Evolutionary conservation across 176 grass and related monocot species (phyloP).

Genomic region (Triticum timopheevii): DNA sequence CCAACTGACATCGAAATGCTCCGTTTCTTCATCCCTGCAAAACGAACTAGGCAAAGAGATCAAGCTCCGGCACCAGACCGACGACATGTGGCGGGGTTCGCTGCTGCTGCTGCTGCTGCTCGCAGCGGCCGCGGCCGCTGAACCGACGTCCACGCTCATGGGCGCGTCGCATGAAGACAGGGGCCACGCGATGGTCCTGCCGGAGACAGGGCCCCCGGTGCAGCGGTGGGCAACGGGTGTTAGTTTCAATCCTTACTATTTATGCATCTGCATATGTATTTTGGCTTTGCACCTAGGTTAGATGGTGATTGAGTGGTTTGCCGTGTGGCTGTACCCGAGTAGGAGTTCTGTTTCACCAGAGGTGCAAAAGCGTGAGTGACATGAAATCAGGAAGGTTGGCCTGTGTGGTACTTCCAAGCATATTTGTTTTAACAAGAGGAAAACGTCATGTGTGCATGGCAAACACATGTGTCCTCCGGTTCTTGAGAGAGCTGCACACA

Average conservation of each 20-base stretch:
- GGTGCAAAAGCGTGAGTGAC: background rate
- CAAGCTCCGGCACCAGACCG: background rate
- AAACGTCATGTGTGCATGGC: no score
- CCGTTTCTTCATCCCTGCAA: background rate
- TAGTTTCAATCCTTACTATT: background rate
- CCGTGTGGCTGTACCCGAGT: background rate
- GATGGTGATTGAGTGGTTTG: background rate
- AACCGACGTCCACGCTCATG: conserved; percentile 48
- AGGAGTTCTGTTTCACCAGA: background rate
- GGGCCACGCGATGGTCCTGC: conserved; percentile 56
- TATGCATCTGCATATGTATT: background rate
- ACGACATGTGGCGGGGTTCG: background rate
- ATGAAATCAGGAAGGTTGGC: background rate
- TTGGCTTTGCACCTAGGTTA: background rate
- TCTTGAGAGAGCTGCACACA: no score
- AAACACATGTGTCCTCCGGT: no score
- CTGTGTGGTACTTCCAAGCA: no score
- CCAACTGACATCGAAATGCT: background rate
- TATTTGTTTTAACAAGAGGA: no score
- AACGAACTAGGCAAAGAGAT: background rate
- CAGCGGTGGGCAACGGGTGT: conserved; percentile 28
- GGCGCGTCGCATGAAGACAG: conserved; percentile 47
- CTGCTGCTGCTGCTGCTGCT: background rate
- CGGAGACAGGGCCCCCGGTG: conserved; percentile 51
- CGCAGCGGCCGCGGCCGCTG: background rate